Base-by-base conservation (phyloP, 441 rosid species). In the Theobroma grandiflorum region DNA sequence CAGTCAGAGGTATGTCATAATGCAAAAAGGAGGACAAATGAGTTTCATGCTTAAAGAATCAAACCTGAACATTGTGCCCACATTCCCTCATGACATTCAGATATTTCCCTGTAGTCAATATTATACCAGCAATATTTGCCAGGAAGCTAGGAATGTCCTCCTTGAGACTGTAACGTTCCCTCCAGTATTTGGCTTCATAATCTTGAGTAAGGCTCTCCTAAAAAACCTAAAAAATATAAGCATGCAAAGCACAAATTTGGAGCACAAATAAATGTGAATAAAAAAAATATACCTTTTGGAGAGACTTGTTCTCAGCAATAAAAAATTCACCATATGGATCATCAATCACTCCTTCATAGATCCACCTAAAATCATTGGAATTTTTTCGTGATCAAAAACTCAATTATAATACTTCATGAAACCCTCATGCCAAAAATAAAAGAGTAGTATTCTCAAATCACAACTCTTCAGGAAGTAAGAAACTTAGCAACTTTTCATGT, bases 291-390 rank as follows among this genome's bases (percentile, higher is more conserved):
- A 97, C 99, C 99, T 97, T 94, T 84, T 84, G 92, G 78, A 97
- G 96, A 72, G 90, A 91, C 83, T 94, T 95, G 84, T 93, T 90
- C 88, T 95, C 99, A 58, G 93, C 91, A 77, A 97, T 95, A 75
- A 97, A 97, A 89, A 97, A 95, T 82, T 95, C 99, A 74, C 99
- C 97, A 81, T 97, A 97, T 68, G 99, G 99, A 85, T 97, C 99
- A 79, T 97, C 95, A 58, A 97, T 93, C 75, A 90, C 93, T 82
- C 99, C 99, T 91, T 95, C 99, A 87, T 97, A 97, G 80, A 97
- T 95, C 99, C 99, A 97, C 94, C 99, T 97, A 67, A 70, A 79
- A 53, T 73, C 84, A 67, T 64, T 76, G 72, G 69, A 55, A 76
- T 78, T 81, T 79, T 75, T 75, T 74, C 47, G 37, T 37, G 42